These are phyloP conservation scores for Keithomyces neogunnii DNA, from an alignment of 2,329 filamentous ascomycete genomes.

Conservation along the genomic window DNA sequence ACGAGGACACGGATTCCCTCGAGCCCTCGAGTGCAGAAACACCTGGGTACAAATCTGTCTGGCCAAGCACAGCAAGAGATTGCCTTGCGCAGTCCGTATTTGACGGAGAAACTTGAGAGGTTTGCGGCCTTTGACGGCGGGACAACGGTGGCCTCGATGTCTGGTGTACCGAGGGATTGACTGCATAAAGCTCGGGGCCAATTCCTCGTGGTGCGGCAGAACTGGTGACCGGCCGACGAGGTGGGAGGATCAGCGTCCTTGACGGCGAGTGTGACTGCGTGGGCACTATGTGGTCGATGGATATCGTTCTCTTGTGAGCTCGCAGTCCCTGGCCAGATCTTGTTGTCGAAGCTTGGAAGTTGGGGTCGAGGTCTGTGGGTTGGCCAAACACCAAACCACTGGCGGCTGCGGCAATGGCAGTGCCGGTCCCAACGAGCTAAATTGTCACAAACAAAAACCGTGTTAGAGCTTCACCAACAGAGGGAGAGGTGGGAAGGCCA, in stretches of 20 bases:
- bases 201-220: neutral
- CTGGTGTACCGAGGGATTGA: slow-evolving; percentile 20
- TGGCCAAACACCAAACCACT: slow-evolving; percentile 52
- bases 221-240: slow-evolving; percentile 7
- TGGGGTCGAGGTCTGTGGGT: slow-evolving; percentile 31
- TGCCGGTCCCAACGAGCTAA: slow-evolving; percentile 54
- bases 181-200: slow-evolving; percentile 10
- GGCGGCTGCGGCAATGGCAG: slow-evolving; percentile 52
- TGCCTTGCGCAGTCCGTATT: slow-evolving; percentile 31
- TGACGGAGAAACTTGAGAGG: slow-evolving; percentile 32
- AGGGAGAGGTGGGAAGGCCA: neutral
- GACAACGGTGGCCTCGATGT: slow-evolving; percentile 26
- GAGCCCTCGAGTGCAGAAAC: slow-evolving; percentile 31
- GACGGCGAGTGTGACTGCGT: slow-evolving; percentile 1
- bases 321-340: slow-evolving; percentile 2
- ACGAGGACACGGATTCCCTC: slow-evolving; percentile 52
- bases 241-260: slow-evolving; percentile 2
- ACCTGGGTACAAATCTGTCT: neutral
- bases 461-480: slow-evolving; percentile 10
- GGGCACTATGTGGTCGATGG: slow-evolving; percentile 24
- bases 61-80: slow-evolving; percentile 24
- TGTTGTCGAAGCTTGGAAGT: slow-evolving; percentile 14
- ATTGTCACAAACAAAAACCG: slow-evolving; percentile 12
- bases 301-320: slow-evolving; percentile 22
- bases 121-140: slow-evolving; percentile 28